These are phyloP conservation scores for Hypoxylon crocopeplum DNA, from an alignment of 495 filamentous ascomycete species.

Conservation along the genomic window DNA sequence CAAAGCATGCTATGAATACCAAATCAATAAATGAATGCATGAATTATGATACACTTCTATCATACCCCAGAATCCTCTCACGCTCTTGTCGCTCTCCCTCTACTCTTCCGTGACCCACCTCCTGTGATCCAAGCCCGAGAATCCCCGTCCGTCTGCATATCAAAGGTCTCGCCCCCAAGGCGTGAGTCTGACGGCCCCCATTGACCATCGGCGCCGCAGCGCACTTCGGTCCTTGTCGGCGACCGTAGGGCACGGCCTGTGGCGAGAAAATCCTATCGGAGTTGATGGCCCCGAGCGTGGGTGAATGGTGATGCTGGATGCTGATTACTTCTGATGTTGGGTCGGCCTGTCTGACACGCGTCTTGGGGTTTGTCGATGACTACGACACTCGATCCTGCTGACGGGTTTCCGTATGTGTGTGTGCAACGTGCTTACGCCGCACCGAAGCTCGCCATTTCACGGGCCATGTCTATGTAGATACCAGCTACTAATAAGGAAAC, in stretches of 20 bases:
- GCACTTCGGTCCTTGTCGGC: constrained; percentile 21
- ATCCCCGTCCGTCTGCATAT: constrained; percentile 27
- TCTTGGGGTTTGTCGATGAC: constrained; percentile 22
- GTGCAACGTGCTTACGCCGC: constrained; percentile 32
- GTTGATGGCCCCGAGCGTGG: constrained; percentile 22
- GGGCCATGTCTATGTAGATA: constrained; percentile 1
- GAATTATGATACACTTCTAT: constrained; percentile 27
- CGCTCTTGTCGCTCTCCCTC: neutral
- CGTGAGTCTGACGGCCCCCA: constrained; percentile 29
- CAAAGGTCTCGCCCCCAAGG: constrained; percentile 16
- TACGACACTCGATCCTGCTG: constrained; percentile 16
- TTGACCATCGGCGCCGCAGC: constrained; percentile 28
- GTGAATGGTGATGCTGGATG: constrained; percentile 20
- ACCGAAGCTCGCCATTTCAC: constrained; percentile 1
- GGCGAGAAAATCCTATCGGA: constrained; percentile 19
- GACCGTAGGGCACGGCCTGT: constrained; percentile 22
- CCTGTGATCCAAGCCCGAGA: constrained; percentile 17
- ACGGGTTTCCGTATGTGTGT: constrained; percentile 23
- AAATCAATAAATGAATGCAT: constrained; percentile 35
- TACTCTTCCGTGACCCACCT: constrained; percentile 19
- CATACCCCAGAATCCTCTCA: constrained; percentile 17
- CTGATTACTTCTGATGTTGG: constrained; percentile 19
- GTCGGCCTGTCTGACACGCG: constrained; percentile 29
- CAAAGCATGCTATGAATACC: constrained; percentile 33
- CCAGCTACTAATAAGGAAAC: neutral